Evolutionary conservation across 1,284 basidiomycete species (phyloP), one percentile per base, ranked within the genome.

Genomic region (Pseudozyma hubeiensis): DNA sequence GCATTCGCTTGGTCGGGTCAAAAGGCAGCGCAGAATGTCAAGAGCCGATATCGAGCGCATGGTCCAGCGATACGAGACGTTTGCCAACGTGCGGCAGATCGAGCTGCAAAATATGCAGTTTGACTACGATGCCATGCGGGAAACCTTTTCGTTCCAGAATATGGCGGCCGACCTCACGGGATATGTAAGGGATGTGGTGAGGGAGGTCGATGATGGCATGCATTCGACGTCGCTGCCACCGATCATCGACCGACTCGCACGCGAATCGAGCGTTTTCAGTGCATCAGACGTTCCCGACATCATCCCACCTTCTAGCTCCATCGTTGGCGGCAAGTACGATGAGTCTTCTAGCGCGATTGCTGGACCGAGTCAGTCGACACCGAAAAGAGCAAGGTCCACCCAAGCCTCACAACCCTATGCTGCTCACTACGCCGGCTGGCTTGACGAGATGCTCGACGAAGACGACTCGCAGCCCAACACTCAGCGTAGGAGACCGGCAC

Each of bases 201-300:
- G 72, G n/a, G 72, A 75, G 33, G 72, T 71, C 17, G 72, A 75
- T 57, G 64, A 53, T 1, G 67, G 64, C 10, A 70, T 75, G 66
- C 67, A 66, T 14, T 75, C 72, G 10, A 64, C 66, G 10, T 67
- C 67, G 5, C 39, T 75, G 13, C 66, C 66, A 29, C 64, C 64
- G 17, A 71, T 75, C 57, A 70, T 75, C 16, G 61, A 63, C 30
- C 59, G 67, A 17, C 57, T 75, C 11, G 60, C 55, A 7, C 66
- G 71, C 47, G 71, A 74, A 30, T 55, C 59, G 34, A 69, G 66
- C 48, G 49, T 64, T 5, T 63, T 69, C 37, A 50, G 51, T 13
- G 51, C 59, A 9, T 74, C 71, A 0, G 62, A 65, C 33, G 48
- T 63, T 7, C 55, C 71, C 3, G 66, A 74, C 7, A 24, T 29